phyloP scores from a whole-genome alignment of 2,329 filamentous ascomycete genomes.

The Ophiostoma sp. region DNA sequence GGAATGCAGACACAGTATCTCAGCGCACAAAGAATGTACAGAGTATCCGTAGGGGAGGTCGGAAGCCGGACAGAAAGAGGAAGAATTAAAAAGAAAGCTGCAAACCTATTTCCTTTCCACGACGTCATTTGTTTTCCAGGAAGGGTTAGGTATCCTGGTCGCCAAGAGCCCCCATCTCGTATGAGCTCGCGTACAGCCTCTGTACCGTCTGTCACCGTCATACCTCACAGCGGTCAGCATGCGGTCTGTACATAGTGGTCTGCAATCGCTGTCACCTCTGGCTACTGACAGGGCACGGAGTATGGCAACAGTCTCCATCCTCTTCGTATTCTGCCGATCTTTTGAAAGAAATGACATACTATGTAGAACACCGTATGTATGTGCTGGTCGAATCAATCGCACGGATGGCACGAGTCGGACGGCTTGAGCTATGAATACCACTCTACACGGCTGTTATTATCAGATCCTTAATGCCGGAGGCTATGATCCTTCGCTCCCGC shows the following conservation, averaged over 20 bases:
- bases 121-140: neutral
- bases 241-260: neutral
- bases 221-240: neutral
- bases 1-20: neutral
- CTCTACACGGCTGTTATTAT: neutral
- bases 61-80: neutral
- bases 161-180: neutral
- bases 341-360: neutral
- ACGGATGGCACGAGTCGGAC: neutral
- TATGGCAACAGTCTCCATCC: neutral
- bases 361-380: no score
- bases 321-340: conserved; percentile 8
- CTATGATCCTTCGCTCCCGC: neutral
- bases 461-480: neutral
- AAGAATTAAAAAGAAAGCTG: neutral
- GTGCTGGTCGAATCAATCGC: neutral
- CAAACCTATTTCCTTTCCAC: no score
- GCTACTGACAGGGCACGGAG: neutral
- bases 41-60: no score
- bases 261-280: neutral
- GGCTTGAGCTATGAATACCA: neutral
- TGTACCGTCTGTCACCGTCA: neutral
- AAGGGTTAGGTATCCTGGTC: conserved; percentile 3
- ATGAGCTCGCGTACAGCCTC: neutral
- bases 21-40: neutral